These are phyloP conservation scores for Dactylonectria estremocensis DNA, from an alignment of 2,329 filamentous ascomycete genomes.

Conservation along the genomic window DNA sequence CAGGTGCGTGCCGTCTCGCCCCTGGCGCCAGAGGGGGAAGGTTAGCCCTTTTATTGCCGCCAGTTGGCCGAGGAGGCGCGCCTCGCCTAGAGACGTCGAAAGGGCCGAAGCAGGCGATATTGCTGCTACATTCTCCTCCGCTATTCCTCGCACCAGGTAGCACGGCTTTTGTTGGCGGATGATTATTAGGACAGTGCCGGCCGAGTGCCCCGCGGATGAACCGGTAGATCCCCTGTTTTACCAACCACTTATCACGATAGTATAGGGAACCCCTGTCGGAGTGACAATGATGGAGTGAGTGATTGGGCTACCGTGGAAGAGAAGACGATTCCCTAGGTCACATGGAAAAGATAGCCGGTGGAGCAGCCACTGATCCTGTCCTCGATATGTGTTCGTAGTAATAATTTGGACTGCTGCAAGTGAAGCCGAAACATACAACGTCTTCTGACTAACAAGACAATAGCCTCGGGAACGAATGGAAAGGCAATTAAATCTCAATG, in stretches of 20 bases:
- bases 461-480: neutral
- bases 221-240: slow-evolving; percentile 23
- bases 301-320: slow-evolving; percentile 3
- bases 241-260: slow-evolving; percentile 15
- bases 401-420: neutral
- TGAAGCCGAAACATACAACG: neutral
- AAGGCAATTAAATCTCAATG: slow-evolving; percentile 24
- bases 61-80: slow-evolving; percentile 18
- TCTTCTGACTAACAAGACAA: neutral
- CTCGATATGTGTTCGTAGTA: neutral
- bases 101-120: slow-evolving; percentile 29
- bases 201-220: slow-evolving; percentile 18
- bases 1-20: slow-evolving; percentile 27
- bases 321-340: neutral
- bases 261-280: slow-evolving; percentile 27
- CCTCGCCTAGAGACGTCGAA: slow-evolving; percentile 23
- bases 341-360: neutral
- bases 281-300: slow-evolving; percentile 14
- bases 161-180: slow-evolving; percentile 1
- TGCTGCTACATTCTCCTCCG: slow-evolving; percentile 7
- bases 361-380: neutral
- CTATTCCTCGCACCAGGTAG: neutral
- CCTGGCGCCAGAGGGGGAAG: slow-evolving; percentile 38
- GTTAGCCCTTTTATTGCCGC: slow-evolving; percentile 16
- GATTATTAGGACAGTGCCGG: slow-evolving; percentile 19